phyloP scores from a whole-genome alignment of 2,329 filamentous ascomycete species.

The Sclerotinia trifoliorum region DNA sequence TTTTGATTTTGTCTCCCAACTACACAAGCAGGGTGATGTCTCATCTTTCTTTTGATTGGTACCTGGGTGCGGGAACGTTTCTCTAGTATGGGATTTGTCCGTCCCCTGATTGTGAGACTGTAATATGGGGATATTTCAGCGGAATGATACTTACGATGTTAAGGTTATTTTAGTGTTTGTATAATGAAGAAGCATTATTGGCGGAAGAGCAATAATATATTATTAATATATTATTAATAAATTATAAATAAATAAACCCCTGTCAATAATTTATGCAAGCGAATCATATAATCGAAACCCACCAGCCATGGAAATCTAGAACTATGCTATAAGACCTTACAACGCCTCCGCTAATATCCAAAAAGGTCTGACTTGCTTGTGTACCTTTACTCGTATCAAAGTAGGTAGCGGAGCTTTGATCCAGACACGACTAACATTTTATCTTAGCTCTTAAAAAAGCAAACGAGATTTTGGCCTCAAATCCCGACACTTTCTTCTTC shows the following conservation, averaged over 20 bases:
- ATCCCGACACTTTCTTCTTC: background rate
- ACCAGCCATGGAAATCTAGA: background rate
- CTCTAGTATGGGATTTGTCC: conserved; percentile 1
- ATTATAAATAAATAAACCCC: background rate
- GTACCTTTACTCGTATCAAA: background rate
- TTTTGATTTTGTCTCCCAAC: background rate
- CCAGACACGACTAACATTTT: background rate
- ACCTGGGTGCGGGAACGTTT: background rate
- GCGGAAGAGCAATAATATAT: background rate
- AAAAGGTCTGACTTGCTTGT: background rate
- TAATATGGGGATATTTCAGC: too few species aligned
- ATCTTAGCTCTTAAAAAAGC: background rate
- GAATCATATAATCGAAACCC: background rate
- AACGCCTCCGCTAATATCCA: background rate
- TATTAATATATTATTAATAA: too few species aligned
- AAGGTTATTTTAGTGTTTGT: background rate
- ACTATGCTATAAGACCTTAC: background rate
- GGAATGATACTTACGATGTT: background rate
- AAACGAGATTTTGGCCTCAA: background rate
- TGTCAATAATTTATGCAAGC: background rate
- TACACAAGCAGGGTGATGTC: background rate
- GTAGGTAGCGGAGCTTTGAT: background rate
- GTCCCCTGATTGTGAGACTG: background rate
- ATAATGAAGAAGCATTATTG: background rate
- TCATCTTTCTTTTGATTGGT: background rate